Evolutionary conservation across 257 asterid genomes (phyloP), one percentile per base, ranked within the genome.

Genomic region (Nicotiana noctiflora): DNA sequence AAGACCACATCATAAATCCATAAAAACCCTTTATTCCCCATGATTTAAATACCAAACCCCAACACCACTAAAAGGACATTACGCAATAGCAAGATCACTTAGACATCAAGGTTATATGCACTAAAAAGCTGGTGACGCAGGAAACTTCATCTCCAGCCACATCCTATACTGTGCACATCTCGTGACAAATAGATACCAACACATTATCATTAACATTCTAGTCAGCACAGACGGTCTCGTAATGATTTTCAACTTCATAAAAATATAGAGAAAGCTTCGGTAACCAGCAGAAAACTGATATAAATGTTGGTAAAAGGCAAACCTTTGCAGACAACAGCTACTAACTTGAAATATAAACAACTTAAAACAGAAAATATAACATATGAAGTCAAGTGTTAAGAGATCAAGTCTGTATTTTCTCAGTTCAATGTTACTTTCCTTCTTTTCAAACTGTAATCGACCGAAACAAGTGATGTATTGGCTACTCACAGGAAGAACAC

Each of bases 1-100:
- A 90, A 89, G 82, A 89, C 96, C 93, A 90, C 55, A 86, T 90
- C 97, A 90, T 96, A 89, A 81, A 81, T 83, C 49, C 49, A 40
- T 40, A 40, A 40, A 40, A 77, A 84, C 80, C 86, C 90, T 82
- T 46, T 57, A 80, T 77, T 88, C 82, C 88, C 88, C 80, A 82
- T 76, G 49, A 40, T 81, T 84, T 72, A 57, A 81, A 79, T 87
- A 88, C 94, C 97, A 89, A 75, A 84, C 59, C 88, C 89, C 49
- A 76, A 82, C 86, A 84, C 77, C 77, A 44, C 76, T 61, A 61
- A 61, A 17, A 19, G 27, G 40, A 79, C 27, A 44, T 7, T 67
- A 79, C 49, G 12, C 59, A 63, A 52, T 67, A 27, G 65, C 75
- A 79, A 49, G 75, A 79, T 64, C 77, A 64, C 18, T 51, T 51